phyloP scores from a whole-genome alignment of 805 yeast genomes.

The Tanozyma kutaoensis region DNA sequence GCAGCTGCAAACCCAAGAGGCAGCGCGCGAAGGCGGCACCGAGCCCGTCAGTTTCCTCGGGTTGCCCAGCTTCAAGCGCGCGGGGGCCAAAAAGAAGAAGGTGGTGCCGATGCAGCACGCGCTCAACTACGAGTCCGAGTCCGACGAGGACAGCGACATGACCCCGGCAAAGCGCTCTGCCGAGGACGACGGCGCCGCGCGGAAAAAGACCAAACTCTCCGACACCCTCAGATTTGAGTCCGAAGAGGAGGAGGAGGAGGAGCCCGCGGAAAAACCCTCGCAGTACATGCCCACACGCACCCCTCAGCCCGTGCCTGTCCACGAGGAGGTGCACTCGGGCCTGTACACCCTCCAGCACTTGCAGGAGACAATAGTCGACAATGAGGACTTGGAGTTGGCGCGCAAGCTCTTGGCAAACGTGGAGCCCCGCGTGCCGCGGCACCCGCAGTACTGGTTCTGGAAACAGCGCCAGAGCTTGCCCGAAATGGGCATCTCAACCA shows the following conservation, averaged over 20 bases:
- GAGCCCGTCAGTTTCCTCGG: too few relatives aligned
- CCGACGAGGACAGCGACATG: slow-evolving; percentile 16
- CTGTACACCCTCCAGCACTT: too few relatives aligned
- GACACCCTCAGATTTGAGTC: slow-evolving; percentile 21
- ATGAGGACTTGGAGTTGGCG: slow-evolving; percentile 55
- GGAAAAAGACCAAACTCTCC: slow-evolving; percentile 11
- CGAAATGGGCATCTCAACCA: slow-evolving; percentile 12
- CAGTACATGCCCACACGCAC: too few relatives aligned
- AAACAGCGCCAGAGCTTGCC: slow-evolving; percentile 25
- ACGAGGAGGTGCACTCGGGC: too few relatives aligned
- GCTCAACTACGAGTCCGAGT: slow-evolving; percentile 29
- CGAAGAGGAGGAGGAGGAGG: slow-evolving; percentile 10
- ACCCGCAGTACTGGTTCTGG: slow-evolving; percentile 58
- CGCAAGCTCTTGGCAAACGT: slow-evolving; percentile 24
- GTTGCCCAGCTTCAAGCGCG: slow-evolving; percentile 24
- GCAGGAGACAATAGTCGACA: slow-evolving; percentile 49
- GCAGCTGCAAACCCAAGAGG: slow-evolving; percentile 6
- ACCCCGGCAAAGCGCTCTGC: slow-evolving; percentile 8
- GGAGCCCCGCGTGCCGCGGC: slow-evolving; percentile 9
- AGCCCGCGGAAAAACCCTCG: slow-evolving; percentile 6
- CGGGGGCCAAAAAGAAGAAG: slow-evolving; percentile 6
- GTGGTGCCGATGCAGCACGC: slow-evolving; percentile 44
- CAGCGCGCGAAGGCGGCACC: slow-evolving; percentile 4
- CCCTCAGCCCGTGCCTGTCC: too few relatives aligned
- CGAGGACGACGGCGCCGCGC: slow-evolving; percentile 6